Conservation (phyloP, 192 early-diverging fungal species). For the Backusella tarrabulga region DNA sequence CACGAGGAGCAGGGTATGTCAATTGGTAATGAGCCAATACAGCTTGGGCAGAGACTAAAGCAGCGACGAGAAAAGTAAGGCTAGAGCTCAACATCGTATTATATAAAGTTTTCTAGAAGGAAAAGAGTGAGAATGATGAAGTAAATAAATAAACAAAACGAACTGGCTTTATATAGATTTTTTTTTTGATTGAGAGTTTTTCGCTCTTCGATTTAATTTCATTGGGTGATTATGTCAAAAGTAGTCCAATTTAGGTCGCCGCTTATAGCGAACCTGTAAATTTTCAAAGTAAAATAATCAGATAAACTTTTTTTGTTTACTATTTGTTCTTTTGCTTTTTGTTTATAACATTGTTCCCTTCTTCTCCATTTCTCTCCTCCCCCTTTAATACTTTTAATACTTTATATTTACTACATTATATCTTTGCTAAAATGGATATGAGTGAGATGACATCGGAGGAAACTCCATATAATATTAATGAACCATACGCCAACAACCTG, state of each 20-base stretch:
- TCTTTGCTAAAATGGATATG: background rate
- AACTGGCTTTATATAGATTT: background rate
- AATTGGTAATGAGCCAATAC: constrained; percentile 49
- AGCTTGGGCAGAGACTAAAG: constrained; percentile 32
- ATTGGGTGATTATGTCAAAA: constrained; percentile 7
- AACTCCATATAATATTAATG: constrained; percentile 1
- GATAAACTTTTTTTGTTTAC: constrained; percentile 1
- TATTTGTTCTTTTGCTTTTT: background rate
- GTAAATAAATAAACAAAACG: background rate
- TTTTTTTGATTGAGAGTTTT: background rate
- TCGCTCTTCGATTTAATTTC: background rate
- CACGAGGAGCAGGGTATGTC: constrained; percentile 43
- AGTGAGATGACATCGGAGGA: background rate
- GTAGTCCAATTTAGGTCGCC: background rate
- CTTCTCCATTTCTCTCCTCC: background rate
- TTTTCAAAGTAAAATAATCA: background rate
- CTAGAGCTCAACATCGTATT: background rate
- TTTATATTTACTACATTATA: background rate
- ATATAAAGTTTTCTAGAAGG: background rate
- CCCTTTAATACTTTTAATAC: background rate
- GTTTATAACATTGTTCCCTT: background rate
- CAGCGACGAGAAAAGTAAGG: background rate
- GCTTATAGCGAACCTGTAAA: background rate
- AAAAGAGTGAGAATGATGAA: background rate
- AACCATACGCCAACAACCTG: constrained; percentile 3